Conservation (phyloP, 1,284 basidiomycete species). For the Phylloboletellus chloephorus region DNA sequence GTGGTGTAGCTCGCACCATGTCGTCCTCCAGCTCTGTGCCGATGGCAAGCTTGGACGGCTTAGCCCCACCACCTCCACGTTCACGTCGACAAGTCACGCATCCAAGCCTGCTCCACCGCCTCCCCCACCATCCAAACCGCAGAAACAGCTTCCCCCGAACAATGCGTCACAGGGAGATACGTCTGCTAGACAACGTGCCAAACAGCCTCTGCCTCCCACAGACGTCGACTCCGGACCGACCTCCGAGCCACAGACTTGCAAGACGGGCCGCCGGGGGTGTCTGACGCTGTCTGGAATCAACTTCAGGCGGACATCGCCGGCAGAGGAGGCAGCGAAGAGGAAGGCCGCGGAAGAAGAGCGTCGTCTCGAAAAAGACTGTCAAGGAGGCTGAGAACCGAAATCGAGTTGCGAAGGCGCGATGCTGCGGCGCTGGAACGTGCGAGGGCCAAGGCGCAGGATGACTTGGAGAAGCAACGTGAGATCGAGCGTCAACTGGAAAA, state of each 20-base stretch:
- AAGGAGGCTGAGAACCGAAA: conserved; percentile 14
- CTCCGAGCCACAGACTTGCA: neutral
- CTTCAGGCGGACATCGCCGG: conserved; percentile 38
- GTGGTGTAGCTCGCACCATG: neutral
- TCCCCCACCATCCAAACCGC: conserved; percentile 5
- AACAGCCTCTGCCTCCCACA: conserved; percentile 4
- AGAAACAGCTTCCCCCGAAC: neutral
- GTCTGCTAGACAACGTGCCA: conserved; percentile 4
- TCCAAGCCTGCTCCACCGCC: conserved; percentile 14
- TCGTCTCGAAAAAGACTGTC: conserved; percentile 20
- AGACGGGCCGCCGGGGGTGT: conserved; percentile 43
- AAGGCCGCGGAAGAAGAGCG: conserved; percentile 26
- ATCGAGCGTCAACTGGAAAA: conserved; percentile 22
- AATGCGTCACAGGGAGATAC: neutral
- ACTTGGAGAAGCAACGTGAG: conserved; percentile 14
- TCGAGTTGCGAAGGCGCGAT: conserved; percentile 3
- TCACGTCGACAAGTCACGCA: conserved; percentile 24
- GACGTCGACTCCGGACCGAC: neutral
- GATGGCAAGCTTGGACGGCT: conserved; percentile 19
- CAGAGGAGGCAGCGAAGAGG: conserved; percentile 22
- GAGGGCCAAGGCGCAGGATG: conserved; percentile 16
- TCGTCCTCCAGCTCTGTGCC: conserved; percentile 13
- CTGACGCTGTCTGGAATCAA: conserved; percentile 43
- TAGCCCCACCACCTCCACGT: conserved; percentile 17
- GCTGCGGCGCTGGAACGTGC: conserved; percentile 12